Evolutionary conservation across 768 basidiomycete species (phyloP), one percentile per base, ranked within the genome.

Genomic region (Harrya chromipes): DNA sequence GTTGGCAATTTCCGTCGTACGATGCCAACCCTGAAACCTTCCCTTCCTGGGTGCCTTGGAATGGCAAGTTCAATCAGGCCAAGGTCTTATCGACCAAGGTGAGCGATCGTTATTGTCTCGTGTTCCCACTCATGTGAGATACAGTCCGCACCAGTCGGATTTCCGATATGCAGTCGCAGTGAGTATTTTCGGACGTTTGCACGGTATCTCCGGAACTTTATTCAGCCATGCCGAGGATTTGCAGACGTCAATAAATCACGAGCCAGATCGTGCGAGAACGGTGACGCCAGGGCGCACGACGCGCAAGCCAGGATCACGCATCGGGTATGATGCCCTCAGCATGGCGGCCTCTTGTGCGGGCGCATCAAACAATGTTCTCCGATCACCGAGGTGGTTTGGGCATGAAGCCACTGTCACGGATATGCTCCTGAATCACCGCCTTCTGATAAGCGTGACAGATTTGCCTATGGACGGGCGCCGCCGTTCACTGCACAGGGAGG

Each of bases 391-490:
- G 41, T 54, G 59, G 55, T 58, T 59, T 53, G 64, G 70, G 45
- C 65, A 60, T 27, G 68, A 54, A 40, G 68, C 63, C 55, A 75
- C 63, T 34, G 64, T 75, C 53, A 79, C 77, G 77, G 77, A 78
- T 58, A 59, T 76, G 48, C 63, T 79, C 52, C 67, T 81, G 48
- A 75, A 75, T 54, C 62, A 54, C 49, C 47, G 56, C 53, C 50
- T 53, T 34, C 35, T 51, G 40, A 51, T 50, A 26, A 41, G 37
- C 23, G 33, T 49, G 39, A 40, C 40, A 35, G 47, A 45, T 49
- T 40, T 20, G 29, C 52, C 47, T 40, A 54, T 24, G 44, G 54
- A 42, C 16, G 43, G 43, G 11, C 41, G 36, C 43, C 37, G 16
- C 12, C 26, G 14, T 39, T 31, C 39, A 54, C 44, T 65, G 66